A percentile compares a stretch with the other conserved stretches of the same genome.
These are phyloP conservation scores for Avena eriantha DNA, from an alignment of 176 grass and related monocot species.

Conservation along the genomic window DNA sequence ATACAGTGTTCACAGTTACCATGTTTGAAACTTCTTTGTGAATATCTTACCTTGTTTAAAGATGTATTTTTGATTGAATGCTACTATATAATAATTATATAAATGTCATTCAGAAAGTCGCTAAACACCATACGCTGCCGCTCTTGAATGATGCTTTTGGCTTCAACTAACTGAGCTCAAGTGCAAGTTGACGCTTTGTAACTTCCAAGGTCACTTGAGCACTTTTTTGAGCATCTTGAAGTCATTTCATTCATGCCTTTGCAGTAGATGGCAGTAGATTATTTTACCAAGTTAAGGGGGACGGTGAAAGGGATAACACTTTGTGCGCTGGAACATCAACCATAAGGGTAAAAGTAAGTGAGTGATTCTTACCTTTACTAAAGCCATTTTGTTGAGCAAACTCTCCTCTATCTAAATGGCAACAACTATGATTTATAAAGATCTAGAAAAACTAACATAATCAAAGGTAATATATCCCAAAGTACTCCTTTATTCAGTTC, in stretches of 20 bases:
- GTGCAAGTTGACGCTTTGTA: conserved; percentile 90
- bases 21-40: neutral
- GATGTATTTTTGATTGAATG: conserved; percentile 20
- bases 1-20: neutral
- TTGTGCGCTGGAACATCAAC: conserved; percentile 11
- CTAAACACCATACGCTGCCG: conserved; percentile 51
- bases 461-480: no score
- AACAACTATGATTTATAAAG: no score
- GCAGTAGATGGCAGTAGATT: conserved; percentile 12
- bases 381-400: conserved; percentile 93
- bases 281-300: conserved; percentile 1
- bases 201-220: conserved; percentile 94
- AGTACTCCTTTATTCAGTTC: no score
- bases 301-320: conserved; percentile 1
- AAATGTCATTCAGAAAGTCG: neutral
- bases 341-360: neutral
- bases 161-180: conserved; percentile 95
- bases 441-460: no score
- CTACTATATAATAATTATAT: neutral
- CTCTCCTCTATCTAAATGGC: conserved; percentile 81
- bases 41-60: neutral
- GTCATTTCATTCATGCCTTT: conserved; percentile 78
- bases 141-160: conserved; percentile 97
- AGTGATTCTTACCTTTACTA: conserved; percentile 64
- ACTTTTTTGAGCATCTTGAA: conserved; percentile 96